Conservation (phyloP, 2,329 filamentous ascomycete genomes). For the Fonsecaea monophora region DNA sequence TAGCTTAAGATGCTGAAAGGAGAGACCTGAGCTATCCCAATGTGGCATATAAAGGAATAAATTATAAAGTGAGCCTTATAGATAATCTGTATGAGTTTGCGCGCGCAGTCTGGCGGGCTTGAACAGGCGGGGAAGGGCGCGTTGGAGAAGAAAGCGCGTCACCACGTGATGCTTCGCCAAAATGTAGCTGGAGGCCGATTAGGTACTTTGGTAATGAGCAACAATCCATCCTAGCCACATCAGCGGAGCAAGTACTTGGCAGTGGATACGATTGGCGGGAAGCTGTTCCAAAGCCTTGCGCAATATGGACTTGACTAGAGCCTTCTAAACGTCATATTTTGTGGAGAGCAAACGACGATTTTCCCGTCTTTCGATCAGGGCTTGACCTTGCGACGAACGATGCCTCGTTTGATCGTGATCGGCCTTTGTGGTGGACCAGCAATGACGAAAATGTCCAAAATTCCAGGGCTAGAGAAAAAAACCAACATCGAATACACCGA, state of each 20-base stretch:
- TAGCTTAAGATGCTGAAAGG: not conserved
- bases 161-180: not conserved
- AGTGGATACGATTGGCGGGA: not conserved
- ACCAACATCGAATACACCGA: not conserved
- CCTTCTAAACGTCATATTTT: constrained; percentile 17
- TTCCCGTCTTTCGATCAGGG: not conserved
- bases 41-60: not conserved
- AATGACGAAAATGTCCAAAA: constrained; percentile 13
- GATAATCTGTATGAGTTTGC: not conserved
- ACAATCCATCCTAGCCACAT: not conserved
- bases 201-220: too few species aligned
- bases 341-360: constrained; percentile 6
- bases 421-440: not conserved
- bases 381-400: not conserved
- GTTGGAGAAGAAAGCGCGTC: constrained; percentile 1
- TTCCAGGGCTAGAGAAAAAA: not conserved
- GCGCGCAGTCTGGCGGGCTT: not conserved
- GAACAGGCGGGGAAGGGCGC: not conserved
- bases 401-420: constrained; percentile 16
- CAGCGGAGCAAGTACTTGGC: not conserved
- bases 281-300: not conserved
- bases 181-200: not conserved
- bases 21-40: not conserved
- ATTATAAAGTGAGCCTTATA: not conserved
- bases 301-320: not conserved